Conservation (phyloP, 306 rosid species). For the Pyrus bretschneideri region DNA sequence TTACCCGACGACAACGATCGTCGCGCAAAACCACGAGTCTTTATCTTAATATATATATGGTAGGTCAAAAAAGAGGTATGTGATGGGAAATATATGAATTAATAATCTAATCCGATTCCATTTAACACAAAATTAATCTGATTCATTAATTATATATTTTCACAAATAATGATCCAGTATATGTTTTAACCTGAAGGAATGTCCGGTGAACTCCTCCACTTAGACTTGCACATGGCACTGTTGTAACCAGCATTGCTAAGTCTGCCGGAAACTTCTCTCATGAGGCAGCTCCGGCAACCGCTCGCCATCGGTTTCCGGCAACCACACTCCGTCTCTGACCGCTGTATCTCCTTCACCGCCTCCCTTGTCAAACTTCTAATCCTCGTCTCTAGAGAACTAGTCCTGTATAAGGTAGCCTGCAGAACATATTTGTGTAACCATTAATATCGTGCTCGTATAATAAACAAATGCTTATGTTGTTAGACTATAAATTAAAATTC, state of each 20-base stretch:
- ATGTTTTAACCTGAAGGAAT: slow-evolving; percentile 55
- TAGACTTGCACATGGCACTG: slow-evolving; percentile 69
- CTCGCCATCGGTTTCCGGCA: slow-evolving; percentile 37
- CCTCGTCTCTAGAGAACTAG: slow-evolving; percentile 39
- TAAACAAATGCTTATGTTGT: not conserved
- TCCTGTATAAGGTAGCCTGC: slow-evolving; percentile 49
- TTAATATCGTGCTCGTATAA: not conserved
- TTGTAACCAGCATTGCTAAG: slow-evolving; percentile 46
- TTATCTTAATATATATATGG: not conserved
- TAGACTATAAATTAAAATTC: not conserved
- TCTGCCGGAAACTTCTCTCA: slow-evolving; percentile 47
- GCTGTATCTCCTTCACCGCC: slow-evolving; percentile 34
- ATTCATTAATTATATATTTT: too few relatives aligned
- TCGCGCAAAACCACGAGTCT: too few relatives aligned
- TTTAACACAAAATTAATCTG: not conserved
- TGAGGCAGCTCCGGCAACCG: slow-evolving; percentile 48
- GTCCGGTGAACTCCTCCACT: slow-evolving; percentile 53
- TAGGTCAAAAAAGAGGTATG: not conserved
- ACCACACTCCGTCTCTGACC: slow-evolving; percentile 31
- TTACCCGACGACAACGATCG: too few relatives aligned
- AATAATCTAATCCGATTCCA: not conserved
- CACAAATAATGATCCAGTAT: not conserved
- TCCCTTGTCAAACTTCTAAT: slow-evolving; percentile 53
- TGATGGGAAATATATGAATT: not conserved
- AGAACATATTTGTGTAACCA: not conserved